A percentile compares a stretch with the other conserved stretches of the same genome.
Conservation (phyloP, 1,284 basidiomycete genomes). For the Coniophora puteana region DNA sequence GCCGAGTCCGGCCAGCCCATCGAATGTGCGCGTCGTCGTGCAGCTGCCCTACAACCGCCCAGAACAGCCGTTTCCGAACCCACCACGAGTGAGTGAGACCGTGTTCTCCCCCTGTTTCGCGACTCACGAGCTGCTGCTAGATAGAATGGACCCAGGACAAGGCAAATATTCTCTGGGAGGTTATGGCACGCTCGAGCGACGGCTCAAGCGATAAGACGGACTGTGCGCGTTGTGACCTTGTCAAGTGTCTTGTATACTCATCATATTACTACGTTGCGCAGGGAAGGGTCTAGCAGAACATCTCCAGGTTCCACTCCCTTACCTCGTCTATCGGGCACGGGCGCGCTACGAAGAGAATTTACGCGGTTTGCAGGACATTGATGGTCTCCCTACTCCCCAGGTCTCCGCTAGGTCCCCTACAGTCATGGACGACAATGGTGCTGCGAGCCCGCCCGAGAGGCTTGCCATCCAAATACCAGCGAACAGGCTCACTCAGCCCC, state of each 20-base stretch:
- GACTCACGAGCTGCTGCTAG: conserved; percentile 38
- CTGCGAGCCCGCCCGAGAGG: conserved; percentile 25
- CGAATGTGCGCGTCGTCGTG: conserved; percentile 73
- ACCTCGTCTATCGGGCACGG: conserved; percentile 76
- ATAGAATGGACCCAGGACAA: conserved; percentile 81
- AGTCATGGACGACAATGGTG: conserved; percentile 20
- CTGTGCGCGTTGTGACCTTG: conserved; percentile 46
- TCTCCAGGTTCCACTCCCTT: conserved; percentile 74
- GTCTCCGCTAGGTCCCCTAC: conserved; percentile 18
- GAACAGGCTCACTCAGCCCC: conserved; percentile 11
- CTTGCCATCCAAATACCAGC: conserved; percentile 28
- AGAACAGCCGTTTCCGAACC: conserved; percentile 57
- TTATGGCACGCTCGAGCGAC: conserved; percentile 68
- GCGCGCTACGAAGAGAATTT: conserved; percentile 79
- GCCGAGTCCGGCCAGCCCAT: conserved; percentile 26
- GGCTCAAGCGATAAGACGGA: conserved; percentile 63
- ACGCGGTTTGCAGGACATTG: conserved; percentile 66
- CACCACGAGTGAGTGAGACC: conserved; percentile 54
- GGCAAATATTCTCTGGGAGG: conserved; percentile 79
- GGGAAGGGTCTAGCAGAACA: conserved; percentile 80
- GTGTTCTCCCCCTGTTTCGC: conserved; percentile 1
- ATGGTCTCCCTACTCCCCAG: conserved; percentile 42
- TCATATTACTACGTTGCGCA: no score
- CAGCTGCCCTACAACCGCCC: conserved; percentile 74
- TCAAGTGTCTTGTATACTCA: background rate